Conservation (phyloP, 257 asterid genomes). For the Nicotiana tabacum region DNA sequence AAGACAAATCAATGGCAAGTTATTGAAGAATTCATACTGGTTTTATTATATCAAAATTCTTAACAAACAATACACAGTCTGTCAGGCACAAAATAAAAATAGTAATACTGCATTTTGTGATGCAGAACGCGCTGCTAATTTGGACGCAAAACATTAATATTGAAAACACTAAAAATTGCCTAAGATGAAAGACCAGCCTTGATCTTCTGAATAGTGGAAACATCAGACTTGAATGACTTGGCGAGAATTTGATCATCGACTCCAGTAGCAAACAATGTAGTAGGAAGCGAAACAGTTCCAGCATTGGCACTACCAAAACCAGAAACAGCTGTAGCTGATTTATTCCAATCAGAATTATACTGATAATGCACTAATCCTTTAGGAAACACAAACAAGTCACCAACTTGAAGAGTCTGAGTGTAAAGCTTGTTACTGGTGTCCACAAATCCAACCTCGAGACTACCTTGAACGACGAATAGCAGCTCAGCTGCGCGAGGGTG, state of each 20-base stretch:
- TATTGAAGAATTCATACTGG: not conserved
- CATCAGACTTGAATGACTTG: constrained; percentile 22
- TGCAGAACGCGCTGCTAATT: not conserved
- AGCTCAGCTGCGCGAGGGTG: constrained; percentile 24
- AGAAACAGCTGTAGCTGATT: not conserved
- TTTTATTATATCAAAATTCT: not conserved
- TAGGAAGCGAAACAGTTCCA: constrained; percentile 21
- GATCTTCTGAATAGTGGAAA: constrained; percentile 15
- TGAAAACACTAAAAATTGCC: not conserved
- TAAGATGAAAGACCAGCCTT: constrained; percentile 16
- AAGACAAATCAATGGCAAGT: not conserved
- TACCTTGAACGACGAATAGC: constrained; percentile 16
- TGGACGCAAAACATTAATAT: not conserved
- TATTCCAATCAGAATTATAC: constrained; percentile 11
- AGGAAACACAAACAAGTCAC: constrained; percentile 23
- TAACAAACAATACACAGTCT: not conserved
- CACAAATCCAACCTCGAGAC: constrained; percentile 24
- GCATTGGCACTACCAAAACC: constrained; percentile 31
- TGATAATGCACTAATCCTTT: constrained; percentile 25
- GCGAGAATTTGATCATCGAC: constrained; percentile 9
- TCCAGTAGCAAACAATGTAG: constrained; percentile 8
- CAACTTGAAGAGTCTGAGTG: constrained; percentile 15
- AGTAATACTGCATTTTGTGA: constrained; percentile 16
- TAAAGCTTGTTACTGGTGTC: constrained; percentile 21
- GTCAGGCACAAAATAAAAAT: constrained; percentile 14